A percentile compares a stretch with the other conserved stretches of the same genome.
phyloP scores from a whole-genome alignment of 1,284 basidiomycete species.

The Irpex rosettiformis region DNA sequence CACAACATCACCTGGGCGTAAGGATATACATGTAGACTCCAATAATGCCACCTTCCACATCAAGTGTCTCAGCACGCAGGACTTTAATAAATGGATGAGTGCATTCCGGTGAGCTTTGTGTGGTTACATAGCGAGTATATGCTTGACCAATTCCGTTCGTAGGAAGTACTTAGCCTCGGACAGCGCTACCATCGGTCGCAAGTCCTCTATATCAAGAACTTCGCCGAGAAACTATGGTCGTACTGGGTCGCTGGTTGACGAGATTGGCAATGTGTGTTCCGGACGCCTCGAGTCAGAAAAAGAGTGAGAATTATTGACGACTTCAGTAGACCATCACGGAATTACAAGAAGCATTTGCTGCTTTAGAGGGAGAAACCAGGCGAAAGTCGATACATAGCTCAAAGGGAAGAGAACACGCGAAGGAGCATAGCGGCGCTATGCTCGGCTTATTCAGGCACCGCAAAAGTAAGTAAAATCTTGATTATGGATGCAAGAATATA shows the following conservation, averaged over 20 bases:
- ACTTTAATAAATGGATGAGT: constrained; percentile 73
- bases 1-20: constrained; percentile 62
- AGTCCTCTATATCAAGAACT: constrained; percentile 38
- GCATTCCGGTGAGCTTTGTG: constrained; percentile 56
- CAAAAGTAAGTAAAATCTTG: constrained; percentile 24
- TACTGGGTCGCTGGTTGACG: constrained; percentile 50
- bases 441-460: constrained; percentile 26
- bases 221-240: constrained; percentile 34
- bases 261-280: constrained; percentile 54
- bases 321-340: constrained; percentile 26
- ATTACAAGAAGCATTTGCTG: constrained; percentile 22
- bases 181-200: constrained; percentile 39
- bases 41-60: constrained; percentile 75
- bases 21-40: constrained; percentile 77
- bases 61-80: constrained; percentile 64
- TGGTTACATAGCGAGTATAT: not conserved
- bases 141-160: not conserved
- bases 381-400: constrained; percentile 18
- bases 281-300: not conserved
- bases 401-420: constrained; percentile 23
- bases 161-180: constrained; percentile 58
- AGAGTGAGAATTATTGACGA: not conserved
- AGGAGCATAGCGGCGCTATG: constrained; percentile 22
- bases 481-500: not conserved
- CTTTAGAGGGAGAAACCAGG: constrained; percentile 24